Evolutionary conservation across 805 yeast species (phyloP).

Genomic region (Danielozyma ontarioensis): DNA sequence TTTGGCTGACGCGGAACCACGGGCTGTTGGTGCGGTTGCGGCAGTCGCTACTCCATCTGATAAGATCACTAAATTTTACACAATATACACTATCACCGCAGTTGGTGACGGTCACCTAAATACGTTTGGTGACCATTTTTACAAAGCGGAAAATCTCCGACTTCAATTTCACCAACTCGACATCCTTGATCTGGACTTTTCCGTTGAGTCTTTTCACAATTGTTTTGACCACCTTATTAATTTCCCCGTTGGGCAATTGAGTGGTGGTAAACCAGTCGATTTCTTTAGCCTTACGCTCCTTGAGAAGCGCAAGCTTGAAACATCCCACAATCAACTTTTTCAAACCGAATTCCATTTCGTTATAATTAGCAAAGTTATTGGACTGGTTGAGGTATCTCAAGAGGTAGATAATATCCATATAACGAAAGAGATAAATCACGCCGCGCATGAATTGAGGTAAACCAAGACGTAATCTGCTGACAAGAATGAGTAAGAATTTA

Average conservation of each 20-base stretch:
- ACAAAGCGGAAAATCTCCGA: conserved; percentile 38
- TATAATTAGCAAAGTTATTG: conserved; percentile 39
- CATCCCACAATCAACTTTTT: conserved; percentile 39
- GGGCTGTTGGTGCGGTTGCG: no score
- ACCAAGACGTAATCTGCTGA: conserved; percentile 31
- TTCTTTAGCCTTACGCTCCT: conserved; percentile 17
- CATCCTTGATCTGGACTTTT: conserved; percentile 31
- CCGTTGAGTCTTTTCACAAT: conserved; percentile 37
- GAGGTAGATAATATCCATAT: conserved; percentile 42
- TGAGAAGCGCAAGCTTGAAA: conserved; percentile 31
- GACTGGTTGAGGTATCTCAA: conserved; percentile 42
- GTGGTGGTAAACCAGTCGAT: conserved; percentile 32
- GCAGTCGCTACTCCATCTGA: no score
- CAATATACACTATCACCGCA: no score
- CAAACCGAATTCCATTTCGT: conserved; percentile 39
- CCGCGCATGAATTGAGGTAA: conserved; percentile 36
- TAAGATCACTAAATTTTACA: no score
- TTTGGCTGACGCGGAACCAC: no score
- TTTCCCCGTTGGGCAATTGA: conserved; percentile 31
- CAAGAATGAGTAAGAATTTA: conserved; percentile 32
- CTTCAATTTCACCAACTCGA: conserved; percentile 33
- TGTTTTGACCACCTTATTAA: conserved; percentile 29
- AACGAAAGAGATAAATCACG: conserved; percentile 37
- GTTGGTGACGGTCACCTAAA: conserved; percentile 2
- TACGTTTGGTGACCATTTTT: conserved; percentile 32